Conservation (phyloP, 306 rosid genomes). For the Corylus heterophylla region DNA sequence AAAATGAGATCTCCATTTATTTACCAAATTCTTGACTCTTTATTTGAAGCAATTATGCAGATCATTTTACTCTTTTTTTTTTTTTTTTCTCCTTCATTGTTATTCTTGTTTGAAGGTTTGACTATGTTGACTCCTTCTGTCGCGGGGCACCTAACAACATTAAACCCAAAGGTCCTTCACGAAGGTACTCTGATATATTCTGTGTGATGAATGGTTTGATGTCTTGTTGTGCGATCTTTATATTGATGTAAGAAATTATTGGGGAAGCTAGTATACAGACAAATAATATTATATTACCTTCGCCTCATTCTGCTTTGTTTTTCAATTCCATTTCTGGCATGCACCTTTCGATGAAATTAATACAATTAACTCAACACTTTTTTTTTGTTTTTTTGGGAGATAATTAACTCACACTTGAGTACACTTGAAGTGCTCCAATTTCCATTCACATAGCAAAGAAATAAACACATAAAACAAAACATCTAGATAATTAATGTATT, state of each 20-base stretch:
- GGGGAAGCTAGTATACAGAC: background rate
- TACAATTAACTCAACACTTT: background rate
- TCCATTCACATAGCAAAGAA: too few relatives aligned
- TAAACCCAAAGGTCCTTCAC: slow-evolving; percentile 56
- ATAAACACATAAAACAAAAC: too few relatives aligned
- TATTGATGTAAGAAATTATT: background rate
- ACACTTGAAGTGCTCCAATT: too few relatives aligned
- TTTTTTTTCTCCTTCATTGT: background rate
- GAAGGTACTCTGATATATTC: slow-evolving; percentile 43
- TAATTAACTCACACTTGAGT: background rate
- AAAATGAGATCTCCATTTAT: too few relatives aligned
- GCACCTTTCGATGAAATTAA: background rate
- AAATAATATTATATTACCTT: background rate
- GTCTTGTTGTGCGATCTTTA: background rate
- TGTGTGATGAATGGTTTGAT: background rate
- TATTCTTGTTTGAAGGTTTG: slow-evolving; percentile 49
- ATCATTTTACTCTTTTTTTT: slow-evolving; percentile 8
- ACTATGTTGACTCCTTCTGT: slow-evolving; percentile 71
- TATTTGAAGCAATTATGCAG: background rate
- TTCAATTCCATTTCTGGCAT: background rate
- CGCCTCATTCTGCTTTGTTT: background rate
- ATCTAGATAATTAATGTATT: too few relatives aligned
- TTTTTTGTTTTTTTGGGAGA: too few relatives aligned
- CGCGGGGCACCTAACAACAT: slow-evolving; percentile 52
- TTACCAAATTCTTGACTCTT: too few relatives aligned